These are phyloP conservation scores for Phytopythium vexans DNA, from an alignment of 352 stramenopile genomes.

Conservation along the genomic window DNA sequence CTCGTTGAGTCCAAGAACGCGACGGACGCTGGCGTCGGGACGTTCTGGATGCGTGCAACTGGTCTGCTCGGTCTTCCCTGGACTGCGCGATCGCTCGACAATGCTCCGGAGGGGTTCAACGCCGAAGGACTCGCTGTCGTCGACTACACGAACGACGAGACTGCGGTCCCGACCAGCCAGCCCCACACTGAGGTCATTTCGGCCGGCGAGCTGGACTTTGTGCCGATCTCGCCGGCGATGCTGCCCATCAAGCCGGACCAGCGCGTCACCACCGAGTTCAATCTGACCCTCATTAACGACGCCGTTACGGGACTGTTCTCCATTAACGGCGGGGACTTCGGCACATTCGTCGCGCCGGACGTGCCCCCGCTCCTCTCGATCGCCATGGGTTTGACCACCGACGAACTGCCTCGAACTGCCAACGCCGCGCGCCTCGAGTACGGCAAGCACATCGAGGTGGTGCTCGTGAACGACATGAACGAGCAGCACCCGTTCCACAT, in stretches of 20 bases:
- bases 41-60: slow-evolving; percentile 33
- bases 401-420: slow-evolving; percentile 8
- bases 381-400: slow-evolving; percentile 12
- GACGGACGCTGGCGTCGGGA: neutral
- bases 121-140: slow-evolving; percentile 21
- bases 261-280: slow-evolving; percentile 18
- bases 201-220: slow-evolving; percentile 18
- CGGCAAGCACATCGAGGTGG: slow-evolving; percentile 23
- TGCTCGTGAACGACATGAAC: slow-evolving; percentile 26
- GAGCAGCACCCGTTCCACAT: slow-evolving; percentile 38
- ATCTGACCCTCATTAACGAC: slow-evolving; percentile 5
- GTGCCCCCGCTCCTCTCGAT: slow-evolving; percentile 18
- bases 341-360: slow-evolving; percentile 13
- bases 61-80: slow-evolving; percentile 19
- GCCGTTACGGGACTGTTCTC: slow-evolving; percentile 12
- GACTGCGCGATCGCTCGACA: slow-evolving; percentile 11
- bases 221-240: slow-evolving; percentile 6
- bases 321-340: slow-evolving; percentile 20
- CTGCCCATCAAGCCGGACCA: slow-evolving; percentile 13
- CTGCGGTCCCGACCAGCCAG: slow-evolving; percentile 5
- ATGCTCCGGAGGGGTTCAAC: slow-evolving; percentile 16
- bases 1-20: slow-evolving; percentile 20
- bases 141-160: slow-evolving; percentile 8
- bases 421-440: slow-evolving; percentile 15
- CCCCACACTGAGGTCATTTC: slow-evolving; percentile 7